Conservation (phyloP, 2,329 filamentous ascomycete genomes). For the Aspergillus pseudoglaucus region DNA sequence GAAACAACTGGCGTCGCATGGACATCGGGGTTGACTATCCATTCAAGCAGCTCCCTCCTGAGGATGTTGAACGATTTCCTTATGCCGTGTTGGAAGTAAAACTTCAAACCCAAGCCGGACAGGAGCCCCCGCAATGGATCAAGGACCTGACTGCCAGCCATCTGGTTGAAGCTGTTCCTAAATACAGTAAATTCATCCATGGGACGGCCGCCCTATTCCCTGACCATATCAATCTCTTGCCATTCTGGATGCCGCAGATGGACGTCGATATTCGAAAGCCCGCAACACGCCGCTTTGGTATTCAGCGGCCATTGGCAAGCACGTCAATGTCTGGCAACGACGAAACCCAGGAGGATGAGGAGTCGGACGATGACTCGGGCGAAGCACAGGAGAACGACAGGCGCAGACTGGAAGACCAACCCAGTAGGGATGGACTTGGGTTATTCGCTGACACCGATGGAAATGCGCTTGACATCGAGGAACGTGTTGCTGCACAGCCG, state of each 20-base stretch:
- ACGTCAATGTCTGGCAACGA: conserved; percentile 71
- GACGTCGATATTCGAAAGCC: conserved; percentile 95
- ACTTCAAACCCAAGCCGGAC: conserved; percentile 89
- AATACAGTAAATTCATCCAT: conserved; percentile 99
- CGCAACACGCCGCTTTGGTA: conserved; percentile 79
- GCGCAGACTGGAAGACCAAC: conserved; percentile 44
- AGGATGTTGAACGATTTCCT: conserved; percentile 85
- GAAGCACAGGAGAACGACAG: conserved; percentile 4
- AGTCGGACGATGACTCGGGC: conserved; percentile 54
- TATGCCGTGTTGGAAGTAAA: conserved; percentile 97
- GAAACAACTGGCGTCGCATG: conserved; percentile 91
- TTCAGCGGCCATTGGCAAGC: conserved; percentile 70
- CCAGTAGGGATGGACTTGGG: conserved; percentile 25
- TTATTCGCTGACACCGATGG: conserved; percentile 42
- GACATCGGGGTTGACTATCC: conserved; percentile 96
- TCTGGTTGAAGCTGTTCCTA: conserved; percentile 95
- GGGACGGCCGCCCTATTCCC: conserved; percentile 85
- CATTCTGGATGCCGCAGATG: conserved; percentile 99
- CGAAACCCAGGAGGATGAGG: conserved; percentile 65
- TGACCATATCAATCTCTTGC: conserved; percentile 76
- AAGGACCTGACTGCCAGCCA: conserved; percentile 87
- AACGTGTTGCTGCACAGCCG: conserved; percentile 63
- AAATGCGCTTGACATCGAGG: conserved; percentile 66
- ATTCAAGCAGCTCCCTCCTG: conserved; percentile 77
- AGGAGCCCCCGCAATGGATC: conserved; percentile 95